Percentiles rank a stretch among this genome's conserved stretches.
phyloP scores from a whole-genome alignment of 2,329 filamentous ascomycete species.

The Paramyrothecium sp. region DNA sequence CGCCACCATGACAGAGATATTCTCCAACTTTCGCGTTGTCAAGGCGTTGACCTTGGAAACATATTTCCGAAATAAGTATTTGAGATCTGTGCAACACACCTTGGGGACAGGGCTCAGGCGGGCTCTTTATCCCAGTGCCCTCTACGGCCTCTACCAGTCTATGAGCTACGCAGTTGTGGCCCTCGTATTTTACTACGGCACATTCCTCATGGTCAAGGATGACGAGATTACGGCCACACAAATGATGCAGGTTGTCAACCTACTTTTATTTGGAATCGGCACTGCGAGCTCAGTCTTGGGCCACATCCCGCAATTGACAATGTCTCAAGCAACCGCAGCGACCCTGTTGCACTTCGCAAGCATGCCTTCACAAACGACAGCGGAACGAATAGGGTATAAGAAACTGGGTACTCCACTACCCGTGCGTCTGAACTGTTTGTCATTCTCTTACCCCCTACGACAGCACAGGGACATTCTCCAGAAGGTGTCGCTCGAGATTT shows the following conservation, averaged over 20 bases:
- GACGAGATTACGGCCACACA: constrained; percentile 47
- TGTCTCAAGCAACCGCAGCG: constrained; percentile 69
- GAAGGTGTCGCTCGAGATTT: constrained; percentile 64
- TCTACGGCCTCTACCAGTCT: constrained; percentile 78
- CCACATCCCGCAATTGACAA: constrained; percentile 78
- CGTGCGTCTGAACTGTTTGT: constrained; percentile 51
- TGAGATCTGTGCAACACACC: constrained; percentile 45
- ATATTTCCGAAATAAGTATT: constrained; percentile 67
- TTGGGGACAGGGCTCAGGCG: constrained; percentile 63
- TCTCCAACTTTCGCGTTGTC: constrained; percentile 77
- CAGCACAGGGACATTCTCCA: constrained; percentile 54
- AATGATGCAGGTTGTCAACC: constrained; percentile 73
- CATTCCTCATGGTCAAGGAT: constrained; percentile 56
- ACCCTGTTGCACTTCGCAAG: constrained; percentile 69
- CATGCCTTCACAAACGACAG: constrained; percentile 52
- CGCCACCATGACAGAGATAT: constrained; percentile 65
- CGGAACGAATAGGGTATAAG: constrained; percentile 52
- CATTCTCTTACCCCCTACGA: constrained; percentile 69
- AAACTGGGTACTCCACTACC: constrained; percentile 31
- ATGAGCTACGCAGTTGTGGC: constrained; percentile 71
- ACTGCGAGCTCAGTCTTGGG: constrained; percentile 68
- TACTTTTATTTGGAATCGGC: constrained; percentile 80
- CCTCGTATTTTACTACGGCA: constrained; percentile 81
- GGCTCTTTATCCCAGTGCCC: constrained; percentile 63
- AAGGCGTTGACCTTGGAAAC: constrained; percentile 70